Percentiles rank a stretch among this genome's conserved stretches.
Conservation (phyloP, 2,329 filamentous ascomycete genomes). For the Hymenoscyphus albidus region DNA sequence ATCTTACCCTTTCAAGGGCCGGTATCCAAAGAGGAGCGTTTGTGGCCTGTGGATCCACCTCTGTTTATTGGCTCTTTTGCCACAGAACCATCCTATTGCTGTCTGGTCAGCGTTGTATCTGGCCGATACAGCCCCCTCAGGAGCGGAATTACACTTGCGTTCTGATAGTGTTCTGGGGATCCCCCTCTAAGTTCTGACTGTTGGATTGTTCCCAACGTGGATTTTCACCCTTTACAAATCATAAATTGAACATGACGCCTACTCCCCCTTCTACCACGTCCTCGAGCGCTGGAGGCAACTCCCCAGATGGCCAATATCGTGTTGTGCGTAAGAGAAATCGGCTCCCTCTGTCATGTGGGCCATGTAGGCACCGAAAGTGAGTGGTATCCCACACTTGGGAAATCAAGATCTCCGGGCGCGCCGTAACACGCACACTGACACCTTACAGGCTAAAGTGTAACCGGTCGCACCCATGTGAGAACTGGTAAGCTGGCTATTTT, state of each 20-base stretch:
- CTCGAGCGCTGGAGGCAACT: slow-evolving; percentile 68
- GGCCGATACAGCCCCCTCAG: not conserved
- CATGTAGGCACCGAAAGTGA: slow-evolving; percentile 89
- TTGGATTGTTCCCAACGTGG: not conserved
- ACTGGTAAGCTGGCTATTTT: slow-evolving; percentile 50
- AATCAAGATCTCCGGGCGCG: not conserved
- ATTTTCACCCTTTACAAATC: not conserved
- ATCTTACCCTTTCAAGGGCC: not conserved
- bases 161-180: not conserved
- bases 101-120: not conserved
- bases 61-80: not conserved
- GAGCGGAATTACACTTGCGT: not conserved
- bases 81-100: slow-evolving; percentile 3
- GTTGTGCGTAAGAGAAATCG: slow-evolving; percentile 90
- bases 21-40: not conserved
- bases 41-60: not conserved
- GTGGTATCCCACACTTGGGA: slow-evolving; percentile 28
- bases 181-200: not conserved
- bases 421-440: slow-evolving; percentile 35
- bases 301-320: slow-evolving; percentile 80
- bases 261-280: slow-evolving; percentile 76
- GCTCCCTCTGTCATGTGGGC: slow-evolving; percentile 85
- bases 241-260: slow-evolving; percentile 57
- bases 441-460: slow-evolving; percentile 78
- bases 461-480: slow-evolving; percentile 84